Base-by-base conservation (phyloP, 73 alveolate genomes). In the Urostyla sp. region DNA sequence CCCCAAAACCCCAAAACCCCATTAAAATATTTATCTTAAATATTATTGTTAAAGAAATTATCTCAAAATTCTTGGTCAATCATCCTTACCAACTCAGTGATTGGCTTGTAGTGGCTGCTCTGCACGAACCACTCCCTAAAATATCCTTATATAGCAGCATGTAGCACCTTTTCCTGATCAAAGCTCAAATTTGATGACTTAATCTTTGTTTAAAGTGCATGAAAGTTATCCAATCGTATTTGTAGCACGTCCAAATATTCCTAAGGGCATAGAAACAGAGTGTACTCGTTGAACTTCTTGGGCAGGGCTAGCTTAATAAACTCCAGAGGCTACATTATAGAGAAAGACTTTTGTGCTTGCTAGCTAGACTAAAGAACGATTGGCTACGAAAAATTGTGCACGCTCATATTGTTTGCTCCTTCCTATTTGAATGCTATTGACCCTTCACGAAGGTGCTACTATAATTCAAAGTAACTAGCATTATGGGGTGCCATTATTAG, bases 91-190 rank as follows among this genome's bases (percentile, higher is more conserved):
- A 94, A 59, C 75, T 94, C 97, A 49, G 88, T 80, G 76, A 93
- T 92, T 40, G 92, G 92, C 84, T 90, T 89, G 74, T 78, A 86
- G 72, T 89, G 77, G 26, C 88, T 90, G 23, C 90, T 87, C 44
- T 90, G 54, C 52, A 92, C 97, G 15, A 94, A 76, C 98, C 98
- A 94, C 78, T 94, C 99, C 73, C 97, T 94, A 58, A 94, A 94
- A 78, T 87, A 90, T 35, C 99, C 99, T 80, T 94, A 94, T 28
- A 94, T 88, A 27, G 99, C 99, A 54, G 90, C 88, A 80, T 94
- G 99, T 69, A 94, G 90, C 85, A 91, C 92, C 76, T 91, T 94
- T 87, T 92, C 97, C 75, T 94, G 92, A 18, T 94, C 96, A 52
- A 88, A 91, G 46, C 78, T 88, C 35, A 95, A 87, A 37, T 88